Evolutionary conservation across 1,284 basidiomycete genomes (phyloP).

Genomic region (Pisolithus thermaeus): DNA sequence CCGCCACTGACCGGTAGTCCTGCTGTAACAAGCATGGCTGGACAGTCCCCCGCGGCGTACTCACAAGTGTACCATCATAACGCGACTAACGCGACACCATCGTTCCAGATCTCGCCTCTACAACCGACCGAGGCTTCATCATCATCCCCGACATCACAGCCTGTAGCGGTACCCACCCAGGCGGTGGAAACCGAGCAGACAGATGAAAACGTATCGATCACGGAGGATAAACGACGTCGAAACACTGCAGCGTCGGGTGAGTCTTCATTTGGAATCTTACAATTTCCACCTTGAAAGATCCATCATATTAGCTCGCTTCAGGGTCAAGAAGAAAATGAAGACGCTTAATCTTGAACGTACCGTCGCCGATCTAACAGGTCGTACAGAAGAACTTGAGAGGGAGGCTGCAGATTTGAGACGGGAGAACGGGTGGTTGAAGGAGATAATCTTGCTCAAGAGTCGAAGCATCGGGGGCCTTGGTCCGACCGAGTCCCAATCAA

Average conservation of each 20-base stretch:
- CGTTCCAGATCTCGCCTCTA: neutral
- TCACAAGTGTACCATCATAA: conserved; percentile 5
- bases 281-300: conserved; percentile 15
- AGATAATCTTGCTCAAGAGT: conserved; percentile 75
- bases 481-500: conserved; percentile 8
- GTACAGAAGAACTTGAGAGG: conserved; percentile 73
- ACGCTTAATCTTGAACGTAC: conserved; percentile 68
- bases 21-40: neutral
- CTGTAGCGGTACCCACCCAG: conserved; percentile 3
- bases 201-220: conserved; percentile 20
- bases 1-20: neutral
- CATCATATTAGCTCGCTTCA: conserved; percentile 61
- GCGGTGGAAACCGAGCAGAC: conserved; percentile 14
- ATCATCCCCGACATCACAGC: conserved; percentile 5
- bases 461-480: conserved; percentile 33
- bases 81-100: conserved; percentile 1
- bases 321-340: conserved; percentile 82
- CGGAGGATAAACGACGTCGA: conserved; percentile 54
- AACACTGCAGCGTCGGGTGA: conserved; percentile 75
- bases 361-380: conserved; percentile 66
- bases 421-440: conserved; percentile 86
- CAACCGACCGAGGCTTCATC: conserved; percentile 3
- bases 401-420: conserved; percentile 72
- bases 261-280: neutral
- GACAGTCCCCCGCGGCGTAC: conserved; percentile 5